Evolutionary conservation across 768 basidiomycete genomes (phyloP).

Genomic region (Lentinula boryana): DNA sequence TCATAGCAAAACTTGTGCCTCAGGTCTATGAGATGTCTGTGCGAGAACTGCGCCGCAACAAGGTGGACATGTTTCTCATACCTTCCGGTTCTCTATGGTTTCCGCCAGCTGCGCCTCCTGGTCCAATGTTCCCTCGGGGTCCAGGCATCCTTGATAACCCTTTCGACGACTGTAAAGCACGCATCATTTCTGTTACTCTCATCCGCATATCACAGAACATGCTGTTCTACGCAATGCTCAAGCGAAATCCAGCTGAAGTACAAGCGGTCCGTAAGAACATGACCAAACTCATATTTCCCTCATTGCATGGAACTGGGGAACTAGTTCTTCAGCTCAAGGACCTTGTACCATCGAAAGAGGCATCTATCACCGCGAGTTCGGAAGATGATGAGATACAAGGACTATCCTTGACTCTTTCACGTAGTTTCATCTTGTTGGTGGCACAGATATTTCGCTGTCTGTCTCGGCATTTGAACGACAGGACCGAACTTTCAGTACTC

Average conservation of each 20-base stretch:
- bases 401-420: slow-evolving; percentile 56
- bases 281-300: slow-evolving; percentile 54
- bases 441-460: slow-evolving; percentile 69
- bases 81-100: slow-evolving; percentile 75
- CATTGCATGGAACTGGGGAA: slow-evolving; percentile 23
- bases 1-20: slow-evolving; percentile 50
- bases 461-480: slow-evolving; percentile 65
- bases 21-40: slow-evolving; percentile 71
- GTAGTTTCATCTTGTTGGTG: slow-evolving; percentile 63
- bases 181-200: slow-evolving; percentile 50
- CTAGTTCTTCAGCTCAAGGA: slow-evolving; percentile 35
- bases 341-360: slow-evolving; percentile 36
- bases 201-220: slow-evolving; percentile 69
- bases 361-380: neutral
- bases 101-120: slow-evolving; percentile 41
- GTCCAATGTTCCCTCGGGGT: slow-evolving; percentile 56
- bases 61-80: slow-evolving; percentile 61
- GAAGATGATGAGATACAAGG: slow-evolving; percentile 23
- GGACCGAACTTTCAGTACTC: slow-evolving; percentile 58
- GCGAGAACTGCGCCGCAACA: slow-evolving; percentile 66
- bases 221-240: slow-evolving; percentile 58
- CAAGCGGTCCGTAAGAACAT: slow-evolving; percentile 62
- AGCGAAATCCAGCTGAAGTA: slow-evolving; percentile 62
- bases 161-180: slow-evolving; percentile 31
- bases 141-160: slow-evolving; percentile 28